Conservation (phyloP, 2,329 filamentous ascomycete genomes). For the Tolypocladium ophioglossoides region DNA sequence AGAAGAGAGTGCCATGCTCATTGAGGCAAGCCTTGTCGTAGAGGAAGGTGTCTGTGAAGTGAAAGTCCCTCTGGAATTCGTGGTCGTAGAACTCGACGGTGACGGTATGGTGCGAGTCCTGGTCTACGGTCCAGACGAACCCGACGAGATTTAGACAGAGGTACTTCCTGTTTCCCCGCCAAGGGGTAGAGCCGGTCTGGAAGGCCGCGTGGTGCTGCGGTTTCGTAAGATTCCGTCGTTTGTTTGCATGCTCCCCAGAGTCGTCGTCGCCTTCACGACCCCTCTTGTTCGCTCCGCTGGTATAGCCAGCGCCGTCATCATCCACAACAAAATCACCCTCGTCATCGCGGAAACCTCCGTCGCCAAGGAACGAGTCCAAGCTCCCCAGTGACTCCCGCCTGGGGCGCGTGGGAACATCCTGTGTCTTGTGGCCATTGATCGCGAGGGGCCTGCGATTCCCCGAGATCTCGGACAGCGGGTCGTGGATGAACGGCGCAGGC, state of each 20-base stretch:
- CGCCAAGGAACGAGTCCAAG: slow-evolving; percentile 70
- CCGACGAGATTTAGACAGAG: slow-evolving; percentile 88
- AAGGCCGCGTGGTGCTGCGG: slow-evolving; percentile 74
- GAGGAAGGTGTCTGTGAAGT: slow-evolving; percentile 91
- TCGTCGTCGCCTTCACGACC: slow-evolving; percentile 42
- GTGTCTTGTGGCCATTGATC: slow-evolving; percentile 42
- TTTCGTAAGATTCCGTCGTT: slow-evolving; percentile 37
- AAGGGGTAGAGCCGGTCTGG: slow-evolving; percentile 90
- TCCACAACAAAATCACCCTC: slow-evolving; percentile 83
- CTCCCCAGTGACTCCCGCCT: slow-evolving; percentile 61
- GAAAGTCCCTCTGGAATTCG: slow-evolving; percentile 84
- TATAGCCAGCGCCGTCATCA: slow-evolving; percentile 89
- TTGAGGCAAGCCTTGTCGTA: slow-evolving; percentile 95
- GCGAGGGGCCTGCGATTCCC: slow-evolving; percentile 48
- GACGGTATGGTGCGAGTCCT: slow-evolving; percentile 86
- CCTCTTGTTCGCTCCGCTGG: slow-evolving; percentile 45
- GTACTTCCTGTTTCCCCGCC: slow-evolving; percentile 89
- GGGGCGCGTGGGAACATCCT: slow-evolving; percentile 34
- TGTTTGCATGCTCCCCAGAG: slow-evolving; percentile 30
- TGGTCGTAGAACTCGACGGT: slow-evolving; percentile 97
- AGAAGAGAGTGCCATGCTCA: slow-evolving; percentile 76
- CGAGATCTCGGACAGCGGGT: slow-evolving; percentile 60
- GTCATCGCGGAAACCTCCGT: slow-evolving; percentile 41
- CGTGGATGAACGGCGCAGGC: slow-evolving; percentile 76
- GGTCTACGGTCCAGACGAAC: slow-evolving; percentile 94